These are phyloP conservation scores for Jatropha curcas DNA, from an alignment of 345 rosid species.

Conservation along the genomic window DNA sequence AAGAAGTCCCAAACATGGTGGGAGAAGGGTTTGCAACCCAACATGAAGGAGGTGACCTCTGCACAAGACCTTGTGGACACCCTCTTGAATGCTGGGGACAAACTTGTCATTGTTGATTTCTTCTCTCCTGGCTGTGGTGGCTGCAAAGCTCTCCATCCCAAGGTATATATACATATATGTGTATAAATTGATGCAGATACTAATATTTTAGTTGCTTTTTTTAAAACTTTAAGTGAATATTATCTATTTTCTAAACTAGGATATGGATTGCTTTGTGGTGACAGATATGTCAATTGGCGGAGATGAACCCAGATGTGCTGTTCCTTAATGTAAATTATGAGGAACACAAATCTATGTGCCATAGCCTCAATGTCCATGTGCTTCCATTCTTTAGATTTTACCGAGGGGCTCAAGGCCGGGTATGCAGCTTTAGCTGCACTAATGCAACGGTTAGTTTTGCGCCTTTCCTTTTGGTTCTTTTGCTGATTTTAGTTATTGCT, in stretches of 20 bases:
- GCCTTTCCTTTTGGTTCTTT: background rate
- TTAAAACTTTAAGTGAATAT: background rate
- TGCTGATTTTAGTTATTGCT: background rate
- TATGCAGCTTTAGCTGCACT: conserved; percentile 96
- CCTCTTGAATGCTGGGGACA: conserved; percentile 68
- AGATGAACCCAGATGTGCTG: conserved; percentile 68
- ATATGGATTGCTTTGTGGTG: conserved; percentile 14
- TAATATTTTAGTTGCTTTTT: background rate
- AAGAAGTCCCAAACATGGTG: conserved; percentile 80
- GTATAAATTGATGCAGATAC: background rate
- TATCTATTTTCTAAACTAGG: background rate
- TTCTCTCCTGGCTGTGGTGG: conserved; percentile 98
- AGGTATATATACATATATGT: conserved; percentile 38
- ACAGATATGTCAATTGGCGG: conserved; percentile 86
- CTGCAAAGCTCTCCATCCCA: conserved; percentile 95
- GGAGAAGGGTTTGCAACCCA: conserved; percentile 77
- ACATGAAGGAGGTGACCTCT: conserved; percentile 80
- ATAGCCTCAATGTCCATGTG: conserved; percentile 88
- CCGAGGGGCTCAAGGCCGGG: conserved; percentile 83
- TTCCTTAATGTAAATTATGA: conserved; percentile 91
- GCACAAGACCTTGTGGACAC: conserved; percentile 85
- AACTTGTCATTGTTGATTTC: conserved; percentile 83
- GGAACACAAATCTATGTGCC: conserved; percentile 95
- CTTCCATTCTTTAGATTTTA: conserved; percentile 89
- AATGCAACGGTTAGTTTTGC: conserved; percentile 81